Base-by-base conservation (phyloP, 106 monocot species). In the Dioscorea alata region DNA sequence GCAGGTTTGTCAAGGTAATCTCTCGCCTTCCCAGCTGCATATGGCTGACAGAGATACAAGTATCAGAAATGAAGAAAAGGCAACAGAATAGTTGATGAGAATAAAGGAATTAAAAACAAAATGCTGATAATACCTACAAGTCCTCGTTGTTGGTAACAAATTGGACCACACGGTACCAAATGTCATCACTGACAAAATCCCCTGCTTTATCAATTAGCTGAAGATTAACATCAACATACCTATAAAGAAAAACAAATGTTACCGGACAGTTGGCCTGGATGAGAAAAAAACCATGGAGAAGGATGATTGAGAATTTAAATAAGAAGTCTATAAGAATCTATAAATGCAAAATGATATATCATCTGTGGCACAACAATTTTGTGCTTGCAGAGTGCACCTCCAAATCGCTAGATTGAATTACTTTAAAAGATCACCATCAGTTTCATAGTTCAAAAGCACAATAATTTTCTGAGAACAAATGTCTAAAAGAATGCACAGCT, bases 101-200 rank as follows among this genome's bases (percentile, higher is more conserved):
- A 42, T 10, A 42, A 42, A 42, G 5, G 32, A 42, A 42, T 42
- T 42, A 42, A 42, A 42, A 42, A 42, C 42, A 42, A 42, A 42
- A 42, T 8, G 1, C 0, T 8, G 10, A 42, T 42, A 42, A 68
- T 13, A 99, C 97, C 92, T 99, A 92, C 54, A 99, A 75, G 77
- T 99, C 97, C 56, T 99, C 97, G 68, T 99, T 99, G 68, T 99
- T 99, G 61, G 97, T 92, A 54, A 99, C 97, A 87, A 99, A 99
- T 59, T 99, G 97, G 49, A 99, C 97, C 6, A 99, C 97, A 67
- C 97, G 97, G 78, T 92, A 99, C 97, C 97, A 99, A 81, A 99
- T 90, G 77, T 99, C 97, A 83, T 99, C 97, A 83, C 97, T 93
- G 35, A 99, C 97, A 82, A 99, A 99, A 65, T 99, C 92, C 57